Evolutionary conservation across 148 eudicot genomes (phyloP), one percentile per base, ranked within the genome.

Genomic region (Cornus kousa): DNA sequence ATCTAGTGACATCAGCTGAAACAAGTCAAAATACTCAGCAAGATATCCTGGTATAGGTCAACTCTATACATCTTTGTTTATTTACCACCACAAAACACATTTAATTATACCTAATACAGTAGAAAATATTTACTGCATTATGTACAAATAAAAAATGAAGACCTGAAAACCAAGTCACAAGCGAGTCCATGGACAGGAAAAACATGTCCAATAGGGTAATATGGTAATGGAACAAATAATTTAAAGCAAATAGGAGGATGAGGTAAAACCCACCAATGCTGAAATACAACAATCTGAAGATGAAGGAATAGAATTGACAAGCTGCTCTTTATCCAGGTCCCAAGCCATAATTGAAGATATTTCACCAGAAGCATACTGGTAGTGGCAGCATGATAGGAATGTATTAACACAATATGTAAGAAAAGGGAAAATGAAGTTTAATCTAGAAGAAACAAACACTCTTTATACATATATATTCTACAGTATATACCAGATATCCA

Each of bases 261-360:
- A 78, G 55, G 22, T 75, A 82, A 68, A 81, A 79, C 90, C 50
- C 76, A 96, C 99, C 98, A 96, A 85, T 59, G 99, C 92, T 70
- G 98, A 90, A 76, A 90, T 90, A 86, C 86, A 87, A 86, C 90
- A 86, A 79, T 91, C 92, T 81, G 93, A 87, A 6, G 88, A 78
- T 28, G 90, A 84, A 76, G 91, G 87, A 86, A 93, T 86, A 75
- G 95, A 80, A 86, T 85, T 91, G 70, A 90, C 83, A 80, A 93
- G 95, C 81, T 88, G 99, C 85, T 96, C 99, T 83, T 91, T 96
- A 72, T 96, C 98, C 72, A 96, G 88, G 88, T 96, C 99, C 99
- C 99, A 96, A 14, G 91, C 89, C 86, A 89, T 92, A 85, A 91
- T 86, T 55, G 92, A 85, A 28, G 97, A 90, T 40, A 86, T 81